Conservation (phyloP, 495 filamentous ascomycete genomes). For the Xylaria nigripes region DNA sequence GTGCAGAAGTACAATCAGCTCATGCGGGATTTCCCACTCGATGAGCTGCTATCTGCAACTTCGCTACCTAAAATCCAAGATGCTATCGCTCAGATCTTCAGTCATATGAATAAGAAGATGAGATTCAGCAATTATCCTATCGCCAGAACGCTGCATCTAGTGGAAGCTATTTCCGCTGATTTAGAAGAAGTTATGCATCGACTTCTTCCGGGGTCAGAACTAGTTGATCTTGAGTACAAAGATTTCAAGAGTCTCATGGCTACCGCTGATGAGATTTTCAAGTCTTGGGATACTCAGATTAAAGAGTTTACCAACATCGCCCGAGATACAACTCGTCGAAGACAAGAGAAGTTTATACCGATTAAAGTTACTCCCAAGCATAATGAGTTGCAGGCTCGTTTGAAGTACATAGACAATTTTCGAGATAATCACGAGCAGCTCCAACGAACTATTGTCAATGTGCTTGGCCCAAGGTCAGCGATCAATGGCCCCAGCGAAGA, state of each 20-base stretch:
- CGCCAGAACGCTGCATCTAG: slow-evolving; percentile 81
- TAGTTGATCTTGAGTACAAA: slow-evolving; percentile 85
- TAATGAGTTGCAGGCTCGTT: slow-evolving; percentile 72
- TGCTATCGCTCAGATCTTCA: slow-evolving; percentile 77
- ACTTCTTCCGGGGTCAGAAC: slow-evolving; percentile 71
- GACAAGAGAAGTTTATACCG: slow-evolving; percentile 94
- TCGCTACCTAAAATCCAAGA: slow-evolving; percentile 86
- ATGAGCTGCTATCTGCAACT: slow-evolving; percentile 87
- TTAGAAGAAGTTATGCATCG: slow-evolving; percentile 77
- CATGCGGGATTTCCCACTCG: slow-evolving; percentile 94
- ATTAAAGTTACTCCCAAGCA: slow-evolving; percentile 89
- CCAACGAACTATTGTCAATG: slow-evolving; percentile 89
- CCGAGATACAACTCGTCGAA: slow-evolving; percentile 79
- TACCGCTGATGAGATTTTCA: slow-evolving; percentile 75
- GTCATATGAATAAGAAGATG: slow-evolving; percentile 92
- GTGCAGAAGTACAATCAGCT: slow-evolving; percentile 98
- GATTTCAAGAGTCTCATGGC: slow-evolving; percentile 84
- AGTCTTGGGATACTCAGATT: slow-evolving; percentile 86
- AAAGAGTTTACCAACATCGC: slow-evolving; percentile 98
- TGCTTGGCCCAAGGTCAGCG: slow-evolving; percentile 65
- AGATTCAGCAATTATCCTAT: slow-evolving; percentile 93
- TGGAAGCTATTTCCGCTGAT: slow-evolving; percentile 95
- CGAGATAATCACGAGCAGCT: slow-evolving; percentile 94
- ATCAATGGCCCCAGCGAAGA: slow-evolving; percentile 42
- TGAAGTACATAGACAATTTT: slow-evolving; percentile 91